A percentile compares a stretch with the other conserved stretches of the same genome.
These are phyloP conservation scores for Dipteronia sinensis DNA, from an alignment of 345 rosid species.

Conservation along the genomic window DNA sequence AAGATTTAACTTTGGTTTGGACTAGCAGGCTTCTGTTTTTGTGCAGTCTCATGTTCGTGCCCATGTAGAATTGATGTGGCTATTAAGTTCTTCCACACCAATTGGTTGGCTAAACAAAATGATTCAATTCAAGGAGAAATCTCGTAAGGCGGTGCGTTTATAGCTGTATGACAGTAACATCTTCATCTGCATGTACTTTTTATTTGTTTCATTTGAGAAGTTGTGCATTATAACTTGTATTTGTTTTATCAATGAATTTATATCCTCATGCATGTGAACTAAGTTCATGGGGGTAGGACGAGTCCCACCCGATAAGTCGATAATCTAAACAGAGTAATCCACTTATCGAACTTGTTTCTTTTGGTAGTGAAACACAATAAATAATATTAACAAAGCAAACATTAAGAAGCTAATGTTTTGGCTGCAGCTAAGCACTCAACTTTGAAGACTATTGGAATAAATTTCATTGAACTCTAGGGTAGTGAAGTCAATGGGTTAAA, in stretches of 20 bases:
- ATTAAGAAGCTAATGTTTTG: neutral
- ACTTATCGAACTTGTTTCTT: neutral
- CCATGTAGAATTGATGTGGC: constrained; percentile 83
- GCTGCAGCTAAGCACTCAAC: neutral
- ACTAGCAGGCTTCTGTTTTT: constrained; percentile 82
- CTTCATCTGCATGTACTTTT: neutral
- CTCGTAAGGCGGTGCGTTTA: constrained; percentile 71
- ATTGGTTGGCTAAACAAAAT: constrained; percentile 87
- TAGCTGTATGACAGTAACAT: constrained; percentile 25
- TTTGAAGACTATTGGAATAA: neutral
- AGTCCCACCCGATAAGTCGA: neutral
- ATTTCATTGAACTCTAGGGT: neutral
- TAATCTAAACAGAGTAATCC: constrained; percentile 13
- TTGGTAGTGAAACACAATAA: neutral
- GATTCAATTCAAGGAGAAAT: constrained; percentile 96
- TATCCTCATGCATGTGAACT: constrained; percentile 10
- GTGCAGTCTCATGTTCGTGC: constrained; percentile 90
- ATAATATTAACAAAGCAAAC: neutral
- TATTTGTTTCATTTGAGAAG: neutral
- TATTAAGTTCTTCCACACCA: constrained; percentile 77
- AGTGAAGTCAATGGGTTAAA: neutral
- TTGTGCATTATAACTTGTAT: constrained; percentile 3
- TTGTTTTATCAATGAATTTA: neutral
- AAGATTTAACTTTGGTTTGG: constrained; percentile 17
- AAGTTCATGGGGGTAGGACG: neutral